These are phyloP conservation scores for Chaetomiaceae sp. DNA, from an alignment of 2,329 filamentous ascomycete genomes.

Conservation along the genomic window DNA sequence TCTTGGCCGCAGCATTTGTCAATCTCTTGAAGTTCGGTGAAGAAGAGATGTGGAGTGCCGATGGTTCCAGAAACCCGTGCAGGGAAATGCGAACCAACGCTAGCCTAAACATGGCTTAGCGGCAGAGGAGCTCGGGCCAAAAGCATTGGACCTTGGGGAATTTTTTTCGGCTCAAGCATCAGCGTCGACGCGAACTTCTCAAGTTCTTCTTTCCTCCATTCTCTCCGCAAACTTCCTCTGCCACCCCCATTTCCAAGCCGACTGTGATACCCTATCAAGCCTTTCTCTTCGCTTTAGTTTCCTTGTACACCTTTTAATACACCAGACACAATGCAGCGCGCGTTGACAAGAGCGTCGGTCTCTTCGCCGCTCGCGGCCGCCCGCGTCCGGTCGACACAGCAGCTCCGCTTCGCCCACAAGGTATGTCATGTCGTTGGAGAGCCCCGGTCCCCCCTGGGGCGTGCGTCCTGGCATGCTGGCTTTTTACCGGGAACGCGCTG, in stretches of 20 bases:
- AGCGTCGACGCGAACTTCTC: slow-evolving; percentile 19
- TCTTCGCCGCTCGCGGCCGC: slow-evolving; percentile 61
- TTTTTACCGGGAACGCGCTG: not conserved
- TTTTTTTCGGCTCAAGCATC: slow-evolving; percentile 24
- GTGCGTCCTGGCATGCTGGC: no score
- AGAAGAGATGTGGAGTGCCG: slow-evolving; percentile 18
- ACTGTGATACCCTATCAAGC: slow-evolving; percentile 27
- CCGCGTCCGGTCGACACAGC: slow-evolving; percentile 69
- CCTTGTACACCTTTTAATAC: slow-evolving; percentile 31
- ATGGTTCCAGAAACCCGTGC: slow-evolving; percentile 29
- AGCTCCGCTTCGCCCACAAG: slow-evolving; percentile 97
- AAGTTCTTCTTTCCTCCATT: slow-evolving; percentile 11
- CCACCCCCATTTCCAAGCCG: slow-evolving; percentile 6
- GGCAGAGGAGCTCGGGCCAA: slow-evolving; percentile 27
- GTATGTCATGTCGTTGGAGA: slow-evolving; percentile 49
- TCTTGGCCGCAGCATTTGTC: not conserved
- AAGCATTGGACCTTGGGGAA: slow-evolving; percentile 18
- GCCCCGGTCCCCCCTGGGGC: not conserved
- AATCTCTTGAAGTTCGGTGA: not conserved
- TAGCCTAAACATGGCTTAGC: slow-evolving; percentile 23
- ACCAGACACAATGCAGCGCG: slow-evolving; percentile 76
- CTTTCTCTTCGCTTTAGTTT: slow-evolving; percentile 19
- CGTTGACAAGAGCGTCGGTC: slow-evolving; percentile 79
- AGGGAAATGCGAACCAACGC: slow-evolving; percentile 9
- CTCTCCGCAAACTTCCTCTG: slow-evolving; percentile 12